Evolutionary conservation across 441 rosid genomes (phyloP), one percentile per base, ranked within the genome.

Genomic region (Cnidoscolus chayamansa): DNA sequence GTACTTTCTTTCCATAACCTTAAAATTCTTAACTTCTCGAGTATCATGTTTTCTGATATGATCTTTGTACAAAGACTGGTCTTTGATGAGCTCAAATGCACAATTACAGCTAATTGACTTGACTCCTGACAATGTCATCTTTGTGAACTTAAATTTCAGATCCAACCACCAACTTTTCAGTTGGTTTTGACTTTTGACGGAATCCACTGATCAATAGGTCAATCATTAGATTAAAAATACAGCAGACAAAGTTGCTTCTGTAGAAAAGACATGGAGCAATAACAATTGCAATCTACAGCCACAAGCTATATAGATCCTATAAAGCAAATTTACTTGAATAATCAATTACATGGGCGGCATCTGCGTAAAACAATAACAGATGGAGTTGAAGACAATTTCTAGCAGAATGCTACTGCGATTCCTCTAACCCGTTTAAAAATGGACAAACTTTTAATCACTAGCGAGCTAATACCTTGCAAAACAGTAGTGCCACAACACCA

Each of bases 391-490:
- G 2, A 20, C 11, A 58, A 25, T 2, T 25, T 58, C 35, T 58
- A 58, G 63, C n/a, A 58, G 63, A 20, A 58, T 20, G 25, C 10
- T 32, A 32, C 25, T 19, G 19, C 56, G 12, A 47, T 64, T 17
- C 50, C 8, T 7, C 9, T 2, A 45, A 4, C 11, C 19, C 54
- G 25, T 47, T 5, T 12, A 31, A 7, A 58, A 58, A 20, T 65
- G 2, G 54, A 65, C 55, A 65, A 65, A 63, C 20, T 17, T 40
- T 30, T 25, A 62, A 62, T 37, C 10, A 62, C 2, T 62, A 15
- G 68, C 37, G 47, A 55, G 47, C 68, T 45, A 32, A 17, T 62
- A 43, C 32, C 68, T 31, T 45, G 16, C 55, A 47, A 47, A 65
- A 47, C 40, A 40, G 45, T 40, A 40, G 67, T 45, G 19, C 17